Evolutionary conservation across 441 rosid species (phyloP), one percentile per base, ranked within the genome.

Genomic region (Pelargonium myrrhifolium): DNA sequence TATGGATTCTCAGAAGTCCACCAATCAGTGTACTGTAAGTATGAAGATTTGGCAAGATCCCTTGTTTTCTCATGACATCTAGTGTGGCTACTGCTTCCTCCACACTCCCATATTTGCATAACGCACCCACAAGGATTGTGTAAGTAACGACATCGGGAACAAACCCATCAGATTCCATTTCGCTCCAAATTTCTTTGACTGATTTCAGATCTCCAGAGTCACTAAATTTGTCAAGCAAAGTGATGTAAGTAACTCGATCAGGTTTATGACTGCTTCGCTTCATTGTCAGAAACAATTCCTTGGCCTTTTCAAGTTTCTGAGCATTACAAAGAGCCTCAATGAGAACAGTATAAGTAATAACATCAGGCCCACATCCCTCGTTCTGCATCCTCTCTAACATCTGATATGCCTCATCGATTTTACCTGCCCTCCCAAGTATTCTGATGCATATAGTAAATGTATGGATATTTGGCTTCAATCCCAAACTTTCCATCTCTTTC

Each of bases 391-490:
- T 82, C 79, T 89, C 82, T 76, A 93, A 64, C 17, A 91, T 80
- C 35, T 22, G 72, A 68, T 58, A 79, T 0, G 99, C 96, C 74
- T 87, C 90, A 0, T 82, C 78, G n/a, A 89, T 90, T 83, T 77
- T 86, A 58, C 97, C 95, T 0, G 89, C 92, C 74, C 88, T 85
- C 47, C 99, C 96, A 64, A 93, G 89, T 31, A 83, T 81, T 67
- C 96, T 80, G 72, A 90, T 88, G 85, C 97, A 93, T 80, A 91
- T 91, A 0, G 95, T 89, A 71, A 84, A 93, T 17, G 97, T 89
- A 79, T 93, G 91, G 28, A 93, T 78, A 75, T 93, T 93, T 24
- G 96, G 97, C 78, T 74, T 89, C 73, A 93, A 74, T 18, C 97
- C 96, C 81, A 93, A 74, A 69, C 67, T 75, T 80, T 85, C 90